Conservation (phyloP, 768 basidiomycete species). For the Saitozyma podzolica region DNA sequence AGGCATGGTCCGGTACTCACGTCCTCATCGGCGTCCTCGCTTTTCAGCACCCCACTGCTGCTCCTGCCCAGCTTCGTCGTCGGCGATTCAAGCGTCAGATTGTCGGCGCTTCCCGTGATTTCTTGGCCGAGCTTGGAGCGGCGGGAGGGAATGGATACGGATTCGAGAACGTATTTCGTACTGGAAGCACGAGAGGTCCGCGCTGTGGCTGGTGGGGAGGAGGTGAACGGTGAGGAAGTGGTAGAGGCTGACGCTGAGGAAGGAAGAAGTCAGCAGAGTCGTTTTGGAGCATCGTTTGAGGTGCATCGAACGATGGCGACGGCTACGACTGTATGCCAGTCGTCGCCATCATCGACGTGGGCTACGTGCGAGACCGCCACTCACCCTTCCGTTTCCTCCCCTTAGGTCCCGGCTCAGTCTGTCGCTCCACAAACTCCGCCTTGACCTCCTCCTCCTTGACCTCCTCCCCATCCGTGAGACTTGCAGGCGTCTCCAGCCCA, state of each 20-base stretch:
- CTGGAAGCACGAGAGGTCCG: constrained; percentile 1
- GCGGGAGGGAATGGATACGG: constrained; percentile 29
- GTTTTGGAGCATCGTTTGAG: too few species aligned
- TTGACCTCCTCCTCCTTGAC: constrained; percentile 10
- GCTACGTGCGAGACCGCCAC: not conserved
- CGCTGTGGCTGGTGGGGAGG: constrained; percentile 5
- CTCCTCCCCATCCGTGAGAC: constrained; percentile 21
- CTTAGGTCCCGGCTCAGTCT: constrained; percentile 1
- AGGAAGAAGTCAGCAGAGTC: too few species aligned
- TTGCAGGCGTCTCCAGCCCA: constrained; percentile 33
- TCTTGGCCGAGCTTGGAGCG: constrained; percentile 36
- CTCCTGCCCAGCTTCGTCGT: constrained; percentile 11
- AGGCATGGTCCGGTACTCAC: too few species aligned
- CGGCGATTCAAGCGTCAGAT: constrained; percentile 37
- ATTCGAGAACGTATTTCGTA: constrained; percentile 25
- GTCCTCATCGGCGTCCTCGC: constrained; percentile 18
- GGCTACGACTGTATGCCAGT: too few species aligned
- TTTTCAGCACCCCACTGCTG: constrained; percentile 16
- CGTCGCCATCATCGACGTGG: too few species aligned
- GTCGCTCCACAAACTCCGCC: constrained; percentile 7
- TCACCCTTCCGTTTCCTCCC: constrained; percentile 33
- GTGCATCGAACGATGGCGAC: too few species aligned
- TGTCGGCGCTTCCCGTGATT: constrained; percentile 38
- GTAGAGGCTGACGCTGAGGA: too few species aligned
- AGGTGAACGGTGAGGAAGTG: constrained; percentile 20